phyloP scores from a whole-genome alignment of 2,329 filamentous ascomycete genomes.

The Bretziella fagacearum region DNA sequence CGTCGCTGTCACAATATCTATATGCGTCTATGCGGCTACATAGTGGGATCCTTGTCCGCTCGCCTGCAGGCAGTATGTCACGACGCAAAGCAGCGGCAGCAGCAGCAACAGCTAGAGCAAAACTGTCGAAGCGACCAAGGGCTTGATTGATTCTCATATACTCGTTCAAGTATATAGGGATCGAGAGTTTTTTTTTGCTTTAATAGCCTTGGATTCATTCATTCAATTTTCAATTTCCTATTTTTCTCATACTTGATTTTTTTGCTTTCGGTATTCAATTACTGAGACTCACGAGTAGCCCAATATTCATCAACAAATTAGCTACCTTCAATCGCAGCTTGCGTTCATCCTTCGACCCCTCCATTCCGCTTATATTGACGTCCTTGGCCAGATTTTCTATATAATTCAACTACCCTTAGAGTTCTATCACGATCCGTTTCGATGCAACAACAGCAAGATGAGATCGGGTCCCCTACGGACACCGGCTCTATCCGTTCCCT shows the following conservation, averaged over 20 bases:
- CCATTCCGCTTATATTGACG: neutral
- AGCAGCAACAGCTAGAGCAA: no score
- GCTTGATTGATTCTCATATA: neutral
- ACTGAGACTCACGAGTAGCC: no score
- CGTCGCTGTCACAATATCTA: no score
- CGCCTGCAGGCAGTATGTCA: neutral
- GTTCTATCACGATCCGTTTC: constrained; percentile 10
- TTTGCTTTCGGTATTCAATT: no score
- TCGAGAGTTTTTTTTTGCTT: no score
- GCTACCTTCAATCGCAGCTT: neutral
- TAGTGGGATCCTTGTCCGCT: constrained; percentile 1
- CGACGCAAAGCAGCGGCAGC: neutral
- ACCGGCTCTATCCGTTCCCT: constrained; percentile 44
- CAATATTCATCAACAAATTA: no score
- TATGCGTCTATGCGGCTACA: constrained; percentile 4
- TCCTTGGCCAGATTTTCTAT: neutral
- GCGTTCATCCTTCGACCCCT: neutral
- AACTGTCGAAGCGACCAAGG: no score
- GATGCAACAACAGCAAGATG: constrained; percentile 43
- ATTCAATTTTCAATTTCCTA: no score
- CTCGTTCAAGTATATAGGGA: no score
- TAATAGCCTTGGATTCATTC: no score
- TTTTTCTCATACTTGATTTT: no score
- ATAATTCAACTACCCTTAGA: neutral
- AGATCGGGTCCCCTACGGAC: constrained; percentile 47